Conservation (phyloP, 2,329 filamentous ascomycete genomes). For the Botrytis galanthina region DNA sequence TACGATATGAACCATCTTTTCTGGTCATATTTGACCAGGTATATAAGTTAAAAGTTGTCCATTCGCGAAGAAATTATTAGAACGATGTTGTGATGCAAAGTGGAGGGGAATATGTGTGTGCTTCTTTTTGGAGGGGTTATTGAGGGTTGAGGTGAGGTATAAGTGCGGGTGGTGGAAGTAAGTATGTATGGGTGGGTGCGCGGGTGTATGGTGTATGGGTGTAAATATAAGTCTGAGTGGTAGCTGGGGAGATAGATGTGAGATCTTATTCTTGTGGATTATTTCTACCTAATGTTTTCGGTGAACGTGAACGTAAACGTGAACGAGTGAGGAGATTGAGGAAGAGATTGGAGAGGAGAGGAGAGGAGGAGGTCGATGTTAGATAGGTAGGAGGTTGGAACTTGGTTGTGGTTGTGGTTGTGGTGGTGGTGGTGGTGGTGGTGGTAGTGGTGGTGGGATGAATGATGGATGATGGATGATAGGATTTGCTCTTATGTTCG, state of each 20-base stretch:
- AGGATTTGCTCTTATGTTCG: constrained; percentile 11
- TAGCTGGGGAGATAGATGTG: neutral
- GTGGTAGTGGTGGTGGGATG: neutral
- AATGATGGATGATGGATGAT: neutral
- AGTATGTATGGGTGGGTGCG: neutral
- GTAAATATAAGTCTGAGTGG: neutral
- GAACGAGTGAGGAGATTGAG: neutral
- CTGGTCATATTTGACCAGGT: constrained; percentile 57
- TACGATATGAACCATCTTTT: constrained; percentile 60
- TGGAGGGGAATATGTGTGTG: constrained; percentile 6
- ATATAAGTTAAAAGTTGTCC: constrained; percentile 32
- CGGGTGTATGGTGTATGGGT: neutral
- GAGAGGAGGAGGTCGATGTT: neutral
- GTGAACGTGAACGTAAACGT: neutral
- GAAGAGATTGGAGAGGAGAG: neutral
- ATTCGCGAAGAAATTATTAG: constrained; percentile 24
- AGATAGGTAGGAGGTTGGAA: neutral
- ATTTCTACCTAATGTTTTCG: neutral
- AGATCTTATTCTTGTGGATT: neutral
- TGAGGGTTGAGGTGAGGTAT: constrained; percentile 1
- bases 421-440: neutral
- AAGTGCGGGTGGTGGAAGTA: neutral
- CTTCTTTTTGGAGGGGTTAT: constrained; percentile 10
- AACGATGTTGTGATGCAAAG: neutral
- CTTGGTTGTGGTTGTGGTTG: neutral